Conservation (phyloP, 768 basidiomycete genomes). For the Cystobasidium tubakii region DNA sequence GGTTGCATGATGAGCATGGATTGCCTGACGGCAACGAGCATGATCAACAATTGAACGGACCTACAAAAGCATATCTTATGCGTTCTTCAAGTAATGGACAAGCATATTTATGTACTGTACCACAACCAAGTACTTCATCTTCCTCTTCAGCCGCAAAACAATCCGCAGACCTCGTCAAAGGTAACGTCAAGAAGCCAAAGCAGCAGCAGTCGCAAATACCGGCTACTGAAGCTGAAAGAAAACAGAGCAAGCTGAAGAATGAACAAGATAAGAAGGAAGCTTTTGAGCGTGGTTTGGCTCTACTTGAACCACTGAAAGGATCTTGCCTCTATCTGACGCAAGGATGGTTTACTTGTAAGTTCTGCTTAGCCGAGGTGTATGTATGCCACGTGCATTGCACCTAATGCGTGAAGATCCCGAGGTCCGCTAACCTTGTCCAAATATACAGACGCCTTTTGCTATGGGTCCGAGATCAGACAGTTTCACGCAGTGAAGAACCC, state of each 20-base stretch:
- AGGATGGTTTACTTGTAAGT: constrained; percentile 96
- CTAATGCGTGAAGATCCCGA: not conserved
- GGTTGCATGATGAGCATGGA: not conserved
- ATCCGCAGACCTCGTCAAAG: not conserved
- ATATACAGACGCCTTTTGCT: constrained; percentile 55
- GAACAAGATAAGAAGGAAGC: constrained; percentile 35
- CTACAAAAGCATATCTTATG: constrained; percentile 38
- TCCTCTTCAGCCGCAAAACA: not conserved
- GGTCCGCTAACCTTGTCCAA: no score
- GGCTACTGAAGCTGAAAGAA: constrained; percentile 11
- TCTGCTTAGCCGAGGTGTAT: constrained; percentile 52
- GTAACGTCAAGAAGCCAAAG: not conserved
- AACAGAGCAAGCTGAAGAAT: not conserved
- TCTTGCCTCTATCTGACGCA: constrained; percentile 62
- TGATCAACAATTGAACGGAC: not conserved
- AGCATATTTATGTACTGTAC: constrained; percentile 44
- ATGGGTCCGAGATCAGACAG: constrained; percentile 89
- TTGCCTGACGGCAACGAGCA: not conserved
- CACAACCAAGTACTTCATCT: not conserved
- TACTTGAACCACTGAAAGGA: constrained; percentile 42
- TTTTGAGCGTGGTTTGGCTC: constrained; percentile 39
- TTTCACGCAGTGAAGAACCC: constrained; percentile 81
- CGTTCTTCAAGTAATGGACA: constrained; percentile 42
- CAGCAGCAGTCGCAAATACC: not conserved
- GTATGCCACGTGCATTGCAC: not conserved